Evolutionary conservation across 495 filamentous ascomycete genomes (phyloP).

Genomic region (Xylaria intraflava): DNA sequence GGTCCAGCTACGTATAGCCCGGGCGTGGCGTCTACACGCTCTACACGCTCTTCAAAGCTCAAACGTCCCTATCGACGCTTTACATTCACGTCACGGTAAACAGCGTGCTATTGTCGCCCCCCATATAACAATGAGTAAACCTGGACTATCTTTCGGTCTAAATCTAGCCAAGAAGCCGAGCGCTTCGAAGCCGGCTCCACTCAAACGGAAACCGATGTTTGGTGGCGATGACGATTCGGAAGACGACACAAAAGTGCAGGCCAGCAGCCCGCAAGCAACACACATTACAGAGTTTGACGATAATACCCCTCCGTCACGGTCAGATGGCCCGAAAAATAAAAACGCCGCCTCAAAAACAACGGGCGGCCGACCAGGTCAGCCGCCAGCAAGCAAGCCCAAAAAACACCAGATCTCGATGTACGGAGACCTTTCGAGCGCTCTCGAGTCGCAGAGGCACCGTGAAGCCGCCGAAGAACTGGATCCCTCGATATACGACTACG

Average conservation of each 20-base stretch:
- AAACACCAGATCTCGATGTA: conserved; percentile 37
- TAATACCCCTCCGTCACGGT: conserved; percentile 14
- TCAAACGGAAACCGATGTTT: conserved; percentile 46
- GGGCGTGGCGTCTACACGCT: too few species aligned
- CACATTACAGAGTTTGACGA: conserved; percentile 31
- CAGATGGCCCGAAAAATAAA: conserved; percentile 11
- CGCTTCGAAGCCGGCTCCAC: conserved; percentile 29
- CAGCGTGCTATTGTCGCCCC: too few species aligned
- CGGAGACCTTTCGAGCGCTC: conserved; percentile 49
- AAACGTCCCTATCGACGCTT: too few species aligned
- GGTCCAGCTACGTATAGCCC: too few species aligned
- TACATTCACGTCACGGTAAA: neutral
- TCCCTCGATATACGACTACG: conserved; percentile 70
- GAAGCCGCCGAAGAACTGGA: conserved; percentile 54
- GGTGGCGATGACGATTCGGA: conserved; percentile 45
- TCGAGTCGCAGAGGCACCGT: conserved; percentile 49
- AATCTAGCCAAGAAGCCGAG: conserved; percentile 26
- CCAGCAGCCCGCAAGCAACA: conserved; percentile 18
- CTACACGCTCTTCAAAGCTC: too few species aligned
- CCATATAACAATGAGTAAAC: conserved; percentile 21
- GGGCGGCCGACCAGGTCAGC: conserved; percentile 15
- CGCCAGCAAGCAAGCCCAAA: conserved; percentile 30
- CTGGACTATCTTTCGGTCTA: conserved; percentile 35
- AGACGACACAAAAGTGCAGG: conserved; percentile 26
- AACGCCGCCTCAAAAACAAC: conserved; percentile 20